A percentile compares a stretch with the other conserved stretches of the same genome.
Evolutionary conservation across 2,329 filamentous ascomycete species (phyloP).

Genomic region (Aureobasidium sp.): DNA sequence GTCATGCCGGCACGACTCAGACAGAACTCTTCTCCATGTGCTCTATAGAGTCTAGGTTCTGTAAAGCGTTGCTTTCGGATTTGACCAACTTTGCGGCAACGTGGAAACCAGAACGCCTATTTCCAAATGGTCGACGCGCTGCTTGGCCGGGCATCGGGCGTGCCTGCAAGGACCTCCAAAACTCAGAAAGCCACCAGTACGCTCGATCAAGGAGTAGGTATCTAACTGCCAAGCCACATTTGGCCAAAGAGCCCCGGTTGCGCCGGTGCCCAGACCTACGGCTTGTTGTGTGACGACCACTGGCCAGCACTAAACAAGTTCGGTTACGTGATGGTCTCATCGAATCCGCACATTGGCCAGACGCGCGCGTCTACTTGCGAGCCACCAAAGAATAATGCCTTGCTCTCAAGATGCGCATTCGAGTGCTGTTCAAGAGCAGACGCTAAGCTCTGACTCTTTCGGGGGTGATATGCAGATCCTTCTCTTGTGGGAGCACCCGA

Average conservation of each 20-base stretch:
- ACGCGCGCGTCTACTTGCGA: neutral
- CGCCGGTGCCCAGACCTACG: slow-evolving; percentile 2
- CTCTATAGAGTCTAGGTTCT: neutral
- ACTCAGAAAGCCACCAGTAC: slow-evolving; percentile 2
- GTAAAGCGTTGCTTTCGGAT: neutral
- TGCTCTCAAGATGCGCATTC: neutral
- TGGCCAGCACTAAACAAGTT: neutral
- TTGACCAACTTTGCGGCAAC: neutral
- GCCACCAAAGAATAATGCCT: neutral
- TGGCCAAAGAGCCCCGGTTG: neutral
- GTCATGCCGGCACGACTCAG: neutral
- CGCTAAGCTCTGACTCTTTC: neutral
- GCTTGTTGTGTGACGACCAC: neutral
- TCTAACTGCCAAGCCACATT: slow-evolving; percentile 8
- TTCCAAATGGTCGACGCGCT: neutral
- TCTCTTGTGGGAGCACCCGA: neutral
- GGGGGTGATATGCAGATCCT: slow-evolving; percentile 2
- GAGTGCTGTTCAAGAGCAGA: neutral
- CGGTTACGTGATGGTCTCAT: neutral
- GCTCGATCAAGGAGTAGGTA: neutral
- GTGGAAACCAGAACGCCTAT: neutral
- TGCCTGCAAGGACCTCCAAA: neutral
- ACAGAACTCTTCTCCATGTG: slow-evolving; percentile 14
- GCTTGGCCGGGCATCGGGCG: neutral
- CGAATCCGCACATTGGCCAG: neutral